phyloP scores from a whole-genome alignment of 192 early-diverging fungal species.

The Backusella circina region DNA sequence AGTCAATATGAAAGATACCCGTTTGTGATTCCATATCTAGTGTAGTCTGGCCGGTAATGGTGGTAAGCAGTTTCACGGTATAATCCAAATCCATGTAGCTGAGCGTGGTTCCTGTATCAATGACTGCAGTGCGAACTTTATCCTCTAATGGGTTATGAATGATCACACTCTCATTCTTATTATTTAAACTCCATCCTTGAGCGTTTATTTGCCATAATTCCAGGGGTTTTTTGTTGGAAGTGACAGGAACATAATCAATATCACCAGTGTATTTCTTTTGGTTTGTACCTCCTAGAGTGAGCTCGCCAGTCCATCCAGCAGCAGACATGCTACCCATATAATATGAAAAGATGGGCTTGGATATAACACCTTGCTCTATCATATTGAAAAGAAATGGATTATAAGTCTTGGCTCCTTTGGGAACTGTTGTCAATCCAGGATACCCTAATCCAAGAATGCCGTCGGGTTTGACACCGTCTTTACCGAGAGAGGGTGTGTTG shows the following conservation, averaged over 20 bases:
- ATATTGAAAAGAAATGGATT: background rate
- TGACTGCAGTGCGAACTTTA: background rate
- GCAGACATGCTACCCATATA: conserved; percentile 15
- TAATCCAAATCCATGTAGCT: conserved; percentile 15
- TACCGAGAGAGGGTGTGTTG: background rate
- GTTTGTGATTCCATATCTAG: background rate
- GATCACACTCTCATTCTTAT: background rate
- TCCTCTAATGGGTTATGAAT: background rate
- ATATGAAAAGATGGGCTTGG: background rate
- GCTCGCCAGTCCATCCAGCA: conserved; percentile 35
- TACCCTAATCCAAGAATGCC: conserved; percentile 34
- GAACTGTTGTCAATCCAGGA: conserved; percentile 14
- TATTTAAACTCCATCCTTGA: conserved; percentile 13
- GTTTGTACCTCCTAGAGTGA: conserved; percentile 53
- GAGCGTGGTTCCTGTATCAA: conserved; percentile 26
- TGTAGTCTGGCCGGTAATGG: background rate
- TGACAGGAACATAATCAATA: conserved; percentile 44
- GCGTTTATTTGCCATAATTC: background rate
- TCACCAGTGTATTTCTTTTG: conserved; percentile 39
- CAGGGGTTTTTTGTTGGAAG: background rate
- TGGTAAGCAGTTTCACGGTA: background rate
- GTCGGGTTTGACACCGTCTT: background rate
- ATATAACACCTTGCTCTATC: background rate
- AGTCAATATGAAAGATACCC: conserved; percentile 13
- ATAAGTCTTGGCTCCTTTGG: background rate